Evolutionary conservation across 257 asterid genomes (phyloP).

Genomic region (Scutellaria minor): DNA sequence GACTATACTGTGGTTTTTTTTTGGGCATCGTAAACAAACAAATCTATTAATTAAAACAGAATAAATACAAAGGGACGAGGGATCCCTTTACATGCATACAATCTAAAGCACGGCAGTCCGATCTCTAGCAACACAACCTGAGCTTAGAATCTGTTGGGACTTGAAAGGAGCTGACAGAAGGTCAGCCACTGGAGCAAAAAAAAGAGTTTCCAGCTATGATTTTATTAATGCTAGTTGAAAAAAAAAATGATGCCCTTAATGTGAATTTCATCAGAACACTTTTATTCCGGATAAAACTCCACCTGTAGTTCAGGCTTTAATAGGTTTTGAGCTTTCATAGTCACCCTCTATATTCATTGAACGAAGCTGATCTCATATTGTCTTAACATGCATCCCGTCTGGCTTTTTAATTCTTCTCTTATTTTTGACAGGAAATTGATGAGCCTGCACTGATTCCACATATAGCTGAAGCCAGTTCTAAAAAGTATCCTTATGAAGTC

Average conservation of each 20-base stretch:
- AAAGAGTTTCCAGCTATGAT: conserved; percentile 21
- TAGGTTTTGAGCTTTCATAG: conserved; percentile 17
- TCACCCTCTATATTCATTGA: conserved; percentile 9
- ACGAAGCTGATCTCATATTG: conserved; percentile 24
- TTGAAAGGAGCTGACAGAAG: conserved; percentile 15
- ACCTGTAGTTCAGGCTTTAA: conserved; percentile 11
- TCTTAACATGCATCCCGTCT: background rate
- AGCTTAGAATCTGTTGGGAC: conserved; percentile 15
- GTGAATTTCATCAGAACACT: background rate
- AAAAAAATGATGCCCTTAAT: conserved; percentile 13
- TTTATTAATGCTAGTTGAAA: conserved; percentile 6
- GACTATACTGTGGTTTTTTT: background rate
- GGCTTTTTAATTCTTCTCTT: conserved; percentile 23
- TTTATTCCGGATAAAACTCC: conserved; percentile 1
- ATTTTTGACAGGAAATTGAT: conserved; percentile 79
- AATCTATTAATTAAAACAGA: too few relatives aligned
- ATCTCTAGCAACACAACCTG: conserved; percentile 3
- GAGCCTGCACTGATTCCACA: conserved; percentile 99
- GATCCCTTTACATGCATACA: too few relatives aligned
- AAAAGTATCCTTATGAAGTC: conserved; percentile 97
- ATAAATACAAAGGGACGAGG: too few relatives aligned
- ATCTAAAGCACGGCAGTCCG: too few relatives aligned
- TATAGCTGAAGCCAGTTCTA: conserved; percentile 97
- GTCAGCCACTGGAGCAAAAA: conserved; percentile 8
- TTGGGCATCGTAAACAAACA: too few relatives aligned